Base-by-base conservation (phyloP, 305 asterid species). In the Fraxinus latifolia region DNA sequence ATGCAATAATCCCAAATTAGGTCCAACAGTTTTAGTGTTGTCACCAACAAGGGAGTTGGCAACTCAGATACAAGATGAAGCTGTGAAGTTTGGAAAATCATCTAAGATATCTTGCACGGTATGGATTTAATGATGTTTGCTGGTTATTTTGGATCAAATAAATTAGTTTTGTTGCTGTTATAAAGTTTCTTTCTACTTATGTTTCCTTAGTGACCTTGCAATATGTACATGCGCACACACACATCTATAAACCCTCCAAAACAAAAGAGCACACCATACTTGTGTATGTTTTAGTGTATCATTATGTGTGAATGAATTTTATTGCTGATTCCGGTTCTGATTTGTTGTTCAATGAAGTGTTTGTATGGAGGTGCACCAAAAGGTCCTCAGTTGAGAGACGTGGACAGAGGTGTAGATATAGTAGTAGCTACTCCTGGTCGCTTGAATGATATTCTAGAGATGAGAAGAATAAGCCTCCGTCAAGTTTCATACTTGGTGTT, bases 341-440 rank as follows among this genome's bases (percentile, higher is more conserved):
- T 77, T 15, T 73, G 74, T 82, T 80, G 23, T 74, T n/a, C 77
- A 42, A 73, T 89, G 82, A 39, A 93, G 98, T 96, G 98, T 82
- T 87, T 94, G 79, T 92, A 94, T 72, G 97, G 99, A 81, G 97
- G 98, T 33, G 98, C 91, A 3, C 97, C 97, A 37, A 96, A 96
- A 88, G 98, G 95, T 31, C 96, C 98, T 78, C 99, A 96, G 79
- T 75, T 96, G 81, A 92, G 84, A 87, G 98, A 96, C 39, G 31
- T 96, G 50, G 95, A 90, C 79, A 90, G 97, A 86, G 99, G 99
- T 31, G 93, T 91, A 14, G 99, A 94, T 86, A 83, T 96, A 21
- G 98, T 96, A 77, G 98, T 96, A 72, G 99, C 99, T 70, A 96
- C 99, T 80, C 99, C 99, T 78, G 98, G 99, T 80, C 92, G 99